phyloP scores from a whole-genome alignment of 225 moss, liverwort and hornwort genomes.

The Anthoceros angustus region DNA sequence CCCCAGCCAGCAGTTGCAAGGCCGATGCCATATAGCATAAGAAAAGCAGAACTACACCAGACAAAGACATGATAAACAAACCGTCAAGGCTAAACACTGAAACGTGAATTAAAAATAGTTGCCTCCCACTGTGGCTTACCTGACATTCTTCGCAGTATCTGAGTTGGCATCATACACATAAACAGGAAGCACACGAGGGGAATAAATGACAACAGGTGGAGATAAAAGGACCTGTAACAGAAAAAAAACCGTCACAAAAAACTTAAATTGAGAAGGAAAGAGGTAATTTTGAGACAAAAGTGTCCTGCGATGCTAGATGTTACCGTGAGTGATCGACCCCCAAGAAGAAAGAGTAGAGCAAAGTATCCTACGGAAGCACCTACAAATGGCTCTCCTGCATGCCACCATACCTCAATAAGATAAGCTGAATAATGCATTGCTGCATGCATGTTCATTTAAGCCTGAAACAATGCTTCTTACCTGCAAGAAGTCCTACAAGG shows the following conservation, averaged over 20 bases:
- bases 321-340: slow-evolving; percentile 90
- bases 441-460: background rate
- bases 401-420: background rate
- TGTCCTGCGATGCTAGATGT: background rate
- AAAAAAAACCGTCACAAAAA: background rate
- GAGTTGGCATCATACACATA: slow-evolving; percentile 99
- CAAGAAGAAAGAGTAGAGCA: slow-evolving; percentile 69
- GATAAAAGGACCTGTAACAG: slow-evolving; percentile 62
- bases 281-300: background rate
- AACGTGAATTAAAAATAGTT: background rate
- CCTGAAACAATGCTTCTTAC: slow-evolving; percentile 16
- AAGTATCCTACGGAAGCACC: slow-evolving; percentile 99
- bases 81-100: slow-evolving; percentile 3
- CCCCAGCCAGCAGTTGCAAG: slow-evolving; percentile 97
- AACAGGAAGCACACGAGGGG: slow-evolving; percentile 92
- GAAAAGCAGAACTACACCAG: slow-evolving; percentile 56
- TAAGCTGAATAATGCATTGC: background rate
- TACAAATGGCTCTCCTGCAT: slow-evolving; percentile 90
- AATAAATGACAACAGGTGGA: slow-evolving; percentile 89
- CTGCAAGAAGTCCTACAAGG: slow-evolving; percentile 85
- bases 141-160: slow-evolving; percentile 95
- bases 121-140: slow-evolving; percentile 22
- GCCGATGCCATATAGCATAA: slow-evolving; percentile 83
- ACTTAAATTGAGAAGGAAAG: background rate
- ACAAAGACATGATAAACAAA: slow-evolving; percentile 5